A percentile compares a stretch with the other conserved stretches of the same genome.
phyloP scores from a whole-genome alignment of 352 stramenopile genomes.

The Phytopythium mirpurense region DNA sequence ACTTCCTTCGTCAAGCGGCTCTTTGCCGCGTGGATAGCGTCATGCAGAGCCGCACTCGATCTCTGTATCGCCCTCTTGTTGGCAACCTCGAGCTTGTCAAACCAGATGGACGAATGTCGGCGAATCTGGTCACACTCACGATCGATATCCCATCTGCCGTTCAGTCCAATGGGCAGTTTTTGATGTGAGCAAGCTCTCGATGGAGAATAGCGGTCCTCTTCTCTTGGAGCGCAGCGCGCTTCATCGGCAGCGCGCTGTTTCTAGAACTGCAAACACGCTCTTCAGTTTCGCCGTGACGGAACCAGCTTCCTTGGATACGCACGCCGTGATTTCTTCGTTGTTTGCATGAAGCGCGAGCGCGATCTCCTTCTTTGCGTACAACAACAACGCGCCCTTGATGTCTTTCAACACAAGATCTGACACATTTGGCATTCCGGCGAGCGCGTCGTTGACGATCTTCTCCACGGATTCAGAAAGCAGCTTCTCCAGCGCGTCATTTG shows the following conservation, averaged over 20 bases:
- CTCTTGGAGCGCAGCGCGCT: conserved; percentile 36
- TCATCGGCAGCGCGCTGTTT: conserved; percentile 62
- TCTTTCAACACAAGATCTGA: conserved; percentile 52
- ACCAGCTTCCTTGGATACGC: conserved; percentile 53
- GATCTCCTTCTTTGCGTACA: conserved; percentile 64
- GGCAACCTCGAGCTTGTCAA: conserved; percentile 65
- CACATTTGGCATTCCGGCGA: conserved; percentile 40
- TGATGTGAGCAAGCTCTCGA: conserved; percentile 37
- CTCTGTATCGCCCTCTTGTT: conserved; percentile 74
- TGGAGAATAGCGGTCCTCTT: conserved; percentile 45
- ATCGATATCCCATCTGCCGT: conserved; percentile 41
- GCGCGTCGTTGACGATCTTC: conserved; percentile 49
- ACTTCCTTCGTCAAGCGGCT: conserved; percentile 53
- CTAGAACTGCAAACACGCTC: conserved; percentile 46
- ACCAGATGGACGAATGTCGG: conserved; percentile 55
- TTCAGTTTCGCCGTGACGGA: conserved; percentile 46
- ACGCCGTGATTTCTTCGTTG: conserved; percentile 52
- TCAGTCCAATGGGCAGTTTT: conserved; percentile 41
- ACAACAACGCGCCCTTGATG: conserved; percentile 40
- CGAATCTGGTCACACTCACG: conserved; percentile 48
- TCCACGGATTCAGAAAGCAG: conserved; percentile 47
- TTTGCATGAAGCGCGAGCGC: conserved; percentile 61
- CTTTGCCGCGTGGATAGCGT: conserved; percentile 52
- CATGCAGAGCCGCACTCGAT: conserved; percentile 37
- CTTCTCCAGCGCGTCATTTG: conserved; percentile 50